phyloP scores from a whole-genome alignment of 305 asterid genomes.

The Solanum hybrid region DNA sequence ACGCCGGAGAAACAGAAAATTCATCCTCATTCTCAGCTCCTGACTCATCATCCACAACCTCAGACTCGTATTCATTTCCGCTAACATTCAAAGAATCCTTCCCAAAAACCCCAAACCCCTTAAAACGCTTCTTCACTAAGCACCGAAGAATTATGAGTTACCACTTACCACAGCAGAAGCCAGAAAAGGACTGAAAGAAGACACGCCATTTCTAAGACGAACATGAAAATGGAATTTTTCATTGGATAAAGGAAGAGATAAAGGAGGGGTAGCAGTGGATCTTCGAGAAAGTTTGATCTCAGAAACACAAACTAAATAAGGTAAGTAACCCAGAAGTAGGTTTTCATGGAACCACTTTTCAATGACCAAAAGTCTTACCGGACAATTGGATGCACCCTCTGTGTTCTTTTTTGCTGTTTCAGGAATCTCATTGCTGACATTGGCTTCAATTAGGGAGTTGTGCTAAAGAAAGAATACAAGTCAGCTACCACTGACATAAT shows the following conservation, averaged over 20 bases:
- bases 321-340: neutral
- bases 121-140: constrained; percentile 70
- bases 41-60: constrained; percentile 19
- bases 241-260: constrained; percentile 9
- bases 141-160: constrained; percentile 57
- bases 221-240: neutral
- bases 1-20: constrained; percentile 21
- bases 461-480: neutral
- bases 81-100: constrained; percentile 30
- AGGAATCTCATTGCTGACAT: neutral
- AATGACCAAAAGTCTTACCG: neutral
- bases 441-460: neutral
- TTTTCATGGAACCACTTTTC: neutral
- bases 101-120: constrained; percentile 49
- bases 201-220: neutral
- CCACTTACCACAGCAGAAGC: constrained; percentile 4
- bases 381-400: neutral
- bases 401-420: neutral
- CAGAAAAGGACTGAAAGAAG: neutral
- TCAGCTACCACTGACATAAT: neutral
- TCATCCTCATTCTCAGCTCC: constrained; percentile 22
- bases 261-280: constrained; percentile 25
- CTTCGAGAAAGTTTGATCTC: constrained; percentile 28
- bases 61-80: constrained; percentile 30
- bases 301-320: neutral